Percentiles rank a stretch among this genome's conserved stretches.
These are phyloP conservation scores for Populus alba DNA, from an alignment of 345 rosid species.

Conservation along the genomic window DNA sequence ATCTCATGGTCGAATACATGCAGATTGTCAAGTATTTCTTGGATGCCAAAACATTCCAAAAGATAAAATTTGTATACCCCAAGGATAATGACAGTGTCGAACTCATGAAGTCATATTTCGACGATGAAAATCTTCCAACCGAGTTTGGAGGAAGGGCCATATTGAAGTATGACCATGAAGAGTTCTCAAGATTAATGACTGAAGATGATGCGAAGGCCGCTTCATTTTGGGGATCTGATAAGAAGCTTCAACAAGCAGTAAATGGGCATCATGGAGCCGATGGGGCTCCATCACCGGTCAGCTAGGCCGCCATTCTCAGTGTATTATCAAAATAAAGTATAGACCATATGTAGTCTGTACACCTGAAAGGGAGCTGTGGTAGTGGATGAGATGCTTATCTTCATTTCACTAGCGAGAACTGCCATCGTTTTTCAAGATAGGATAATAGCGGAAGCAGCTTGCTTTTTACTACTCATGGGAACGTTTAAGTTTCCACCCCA, in stretches of 20 bases:
- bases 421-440: too few species aligned
- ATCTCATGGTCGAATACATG: not conserved
- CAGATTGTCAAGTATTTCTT: conserved; percentile 88
- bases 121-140: conserved; percentile 73
- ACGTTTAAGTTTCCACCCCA: too few species aligned
- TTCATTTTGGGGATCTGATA: conserved; percentile 55
- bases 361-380: not conserved
- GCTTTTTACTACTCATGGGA: too few species aligned
- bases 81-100: conserved; percentile 75
- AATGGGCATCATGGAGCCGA: conserved; percentile 52
- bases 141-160: conserved; percentile 81
- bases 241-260: conserved; percentile 29
- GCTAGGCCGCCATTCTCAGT: conserved; percentile 24
- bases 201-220: conserved; percentile 72
- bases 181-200: conserved; percentile 69
- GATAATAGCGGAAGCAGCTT: too few species aligned
- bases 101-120: conserved; percentile 68
- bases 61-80: conserved; percentile 94
- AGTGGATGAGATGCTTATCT: not conserved
- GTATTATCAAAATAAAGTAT: not conserved
- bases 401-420: not conserved
- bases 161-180: conserved; percentile 77
- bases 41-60: conserved; percentile 77
- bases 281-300: conserved; percentile 44
- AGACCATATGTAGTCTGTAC: not conserved